Evolutionary conservation across 2,329 filamentous ascomycete genomes (phyloP).

Genomic region (Aspergillus fructus): DNA sequence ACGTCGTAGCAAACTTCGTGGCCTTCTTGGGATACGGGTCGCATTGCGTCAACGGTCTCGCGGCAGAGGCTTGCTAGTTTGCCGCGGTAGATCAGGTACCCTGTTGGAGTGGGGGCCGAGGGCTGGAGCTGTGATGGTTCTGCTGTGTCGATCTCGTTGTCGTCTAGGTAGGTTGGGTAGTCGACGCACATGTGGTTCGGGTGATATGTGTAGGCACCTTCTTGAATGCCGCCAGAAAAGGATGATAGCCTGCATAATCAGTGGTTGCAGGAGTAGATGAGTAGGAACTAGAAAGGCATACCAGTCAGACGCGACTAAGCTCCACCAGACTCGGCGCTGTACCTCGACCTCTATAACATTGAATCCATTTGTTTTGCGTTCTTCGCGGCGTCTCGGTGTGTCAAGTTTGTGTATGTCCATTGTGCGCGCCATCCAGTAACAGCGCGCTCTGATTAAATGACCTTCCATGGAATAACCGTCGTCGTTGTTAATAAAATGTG

Average conservation of each 20-base stretch:
- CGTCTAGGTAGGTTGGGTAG: slow-evolving; percentile 21
- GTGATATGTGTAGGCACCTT: slow-evolving; percentile 23
- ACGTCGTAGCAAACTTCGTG: neutral
- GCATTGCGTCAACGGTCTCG: slow-evolving; percentile 5
- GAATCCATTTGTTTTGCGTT: slow-evolving; percentile 15
- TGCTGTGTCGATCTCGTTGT: slow-evolving; percentile 16
- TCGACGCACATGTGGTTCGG: slow-evolving; percentile 24
- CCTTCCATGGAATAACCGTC: neutral
- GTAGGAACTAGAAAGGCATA: neutral
- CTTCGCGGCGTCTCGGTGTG: neutral
- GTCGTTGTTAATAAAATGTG: neutral
- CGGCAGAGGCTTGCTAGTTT: slow-evolving; percentile 3
- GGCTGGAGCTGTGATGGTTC: neutral
- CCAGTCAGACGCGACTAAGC: slow-evolving; percentile 27
- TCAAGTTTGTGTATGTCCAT: slow-evolving; percentile 11
- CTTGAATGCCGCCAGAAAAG: slow-evolving; percentile 20
- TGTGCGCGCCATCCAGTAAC: neutral
- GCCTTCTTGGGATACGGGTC: neutral
- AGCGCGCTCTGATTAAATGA: neutral
- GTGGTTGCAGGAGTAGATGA: neutral
- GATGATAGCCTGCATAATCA: slow-evolving; percentile 18
- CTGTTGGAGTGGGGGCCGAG: neutral
- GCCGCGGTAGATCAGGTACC: slow-evolving; percentile 4
- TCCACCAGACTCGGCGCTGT: slow-evolving; percentile 25
- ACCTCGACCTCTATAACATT: slow-evolving; percentile 24